Base-by-base conservation (phyloP, 768 basidiomycete genomes). In the Podaxis carcinomalis region DNA sequence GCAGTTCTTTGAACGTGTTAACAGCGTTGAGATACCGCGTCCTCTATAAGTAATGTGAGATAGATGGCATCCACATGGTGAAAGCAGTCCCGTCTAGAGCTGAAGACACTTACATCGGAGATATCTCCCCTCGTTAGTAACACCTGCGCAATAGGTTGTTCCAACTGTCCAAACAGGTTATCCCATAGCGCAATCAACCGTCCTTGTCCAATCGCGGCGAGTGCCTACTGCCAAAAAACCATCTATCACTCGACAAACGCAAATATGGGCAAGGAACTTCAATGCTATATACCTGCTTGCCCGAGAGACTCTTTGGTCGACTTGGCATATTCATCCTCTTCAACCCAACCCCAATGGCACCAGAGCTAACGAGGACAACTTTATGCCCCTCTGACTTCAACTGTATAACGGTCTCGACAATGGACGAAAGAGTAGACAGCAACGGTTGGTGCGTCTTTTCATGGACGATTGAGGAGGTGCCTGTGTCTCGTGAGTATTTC, bases 191-290 rank as follows among this genome's bases (percentile, higher is more conserved):
- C 95, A 60, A 98, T 98, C 25, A 99, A 81, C 58, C 97, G 80
- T 7, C 97, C 95, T 77, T 99, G 97, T 0, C 97, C 97, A 52
- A 98, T 94, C 0, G 97, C 96, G 35, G 96, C 96, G 52, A 98
- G 77, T 10, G 97, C 97, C 93, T 97, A 67, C 25, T 27, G 13
- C 35, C 7, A 9, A 39, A 56, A 25, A 53, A 6, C 32, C 32
- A 40, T 13, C 55, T 27, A 21, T n/a, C 19, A 50, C 49, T 14
- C 13, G 11, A 37, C 35, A 39, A 25, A 11, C 3, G 25, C 46
- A 25, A 37, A 14, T n/a, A 59, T 42, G 13, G 40, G 9, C 42
- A 49, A 25, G 47, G 21, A 21, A 11, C 23, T 25, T 6, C 47
- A 44, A 55, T 21, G 44, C 25, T 11, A 73, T 85, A 64, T 67